phyloP scores from a whole-genome alignment of 805 yeast species.

The Candida ficus region DNA sequence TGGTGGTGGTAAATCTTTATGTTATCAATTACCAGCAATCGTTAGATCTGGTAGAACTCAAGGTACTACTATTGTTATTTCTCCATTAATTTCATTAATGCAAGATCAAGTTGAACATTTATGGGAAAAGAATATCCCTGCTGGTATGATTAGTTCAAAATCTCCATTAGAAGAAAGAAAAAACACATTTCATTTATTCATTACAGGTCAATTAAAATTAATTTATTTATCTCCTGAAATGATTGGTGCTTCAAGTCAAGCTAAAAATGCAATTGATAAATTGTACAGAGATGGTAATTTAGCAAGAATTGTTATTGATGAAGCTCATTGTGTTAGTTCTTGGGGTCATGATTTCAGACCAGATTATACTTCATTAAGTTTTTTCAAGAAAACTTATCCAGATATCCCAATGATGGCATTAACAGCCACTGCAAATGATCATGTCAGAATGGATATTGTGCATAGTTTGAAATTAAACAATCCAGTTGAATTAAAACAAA shows the following conservation, averaged over 20 bases:
- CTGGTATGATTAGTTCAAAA: constrained; percentile 85
- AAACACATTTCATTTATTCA: constrained; percentile 55
- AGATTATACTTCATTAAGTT: constrained; percentile 78
- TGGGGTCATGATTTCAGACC: constrained; percentile 99
- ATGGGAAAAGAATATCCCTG: constrained; percentile 58
- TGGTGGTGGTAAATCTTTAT: constrained; percentile 95
- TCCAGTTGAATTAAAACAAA: constrained; percentile 73
- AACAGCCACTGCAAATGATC: constrained; percentile 94
- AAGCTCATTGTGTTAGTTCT: constrained; percentile 95
- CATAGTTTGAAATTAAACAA: constrained; percentile 62
- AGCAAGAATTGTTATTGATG: constrained; percentile 91
- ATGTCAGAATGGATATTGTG: constrained; percentile 79
- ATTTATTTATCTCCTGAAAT: constrained; percentile 93
- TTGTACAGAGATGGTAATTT: constrained; percentile 51
- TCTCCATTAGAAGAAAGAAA: constrained; percentile 59
- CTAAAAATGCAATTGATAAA: constrained; percentile 55
- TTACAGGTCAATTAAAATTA: constrained; percentile 63
- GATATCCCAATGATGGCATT: constrained; percentile 89
- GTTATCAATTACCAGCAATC: constrained; percentile 93
- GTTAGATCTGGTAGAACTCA: constrained; percentile 65
- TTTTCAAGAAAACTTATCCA: constrained; percentile 70
- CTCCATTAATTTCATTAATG: constrained; percentile 94
- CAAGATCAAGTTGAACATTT: constrained; percentile 93
- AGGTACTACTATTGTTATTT: constrained; percentile 88
- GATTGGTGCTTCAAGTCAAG: constrained; percentile 70